Conservation (phyloP, 192 early-diverging fungal species). For the Linnemannia schmuckeri region DNA sequence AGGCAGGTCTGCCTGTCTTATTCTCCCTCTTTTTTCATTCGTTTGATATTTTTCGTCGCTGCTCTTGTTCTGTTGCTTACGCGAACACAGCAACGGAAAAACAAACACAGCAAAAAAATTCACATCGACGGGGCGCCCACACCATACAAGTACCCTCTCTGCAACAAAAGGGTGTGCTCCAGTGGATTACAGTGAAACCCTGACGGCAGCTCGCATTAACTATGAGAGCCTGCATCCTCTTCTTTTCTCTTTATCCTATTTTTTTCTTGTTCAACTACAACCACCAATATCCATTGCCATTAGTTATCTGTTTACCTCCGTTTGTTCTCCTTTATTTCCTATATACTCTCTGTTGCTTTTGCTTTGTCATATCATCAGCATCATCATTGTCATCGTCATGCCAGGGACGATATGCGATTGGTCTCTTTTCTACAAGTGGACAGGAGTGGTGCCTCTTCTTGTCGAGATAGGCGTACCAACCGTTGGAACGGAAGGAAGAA, state of each 20-base stretch:
- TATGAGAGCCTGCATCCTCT: slow-evolving; percentile 8
- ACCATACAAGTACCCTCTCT: not conserved
- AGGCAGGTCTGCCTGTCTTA: not conserved
- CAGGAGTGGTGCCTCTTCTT: not conserved
- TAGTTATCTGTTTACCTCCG: not conserved
- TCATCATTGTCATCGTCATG: not conserved
- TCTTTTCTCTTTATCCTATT: not conserved
- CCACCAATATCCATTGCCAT: not conserved
- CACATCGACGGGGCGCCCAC: not conserved
- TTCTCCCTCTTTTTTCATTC: not conserved
- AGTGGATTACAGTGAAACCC: not conserved
- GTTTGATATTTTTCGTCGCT: not conserved
- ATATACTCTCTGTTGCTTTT: not conserved
- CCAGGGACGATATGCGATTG: not conserved
- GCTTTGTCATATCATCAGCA: not conserved
- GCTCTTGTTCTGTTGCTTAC: not conserved
- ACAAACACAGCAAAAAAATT: not conserved
- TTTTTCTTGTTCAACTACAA: not conserved
- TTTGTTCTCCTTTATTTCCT: not conserved
- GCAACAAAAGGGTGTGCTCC: not conserved
- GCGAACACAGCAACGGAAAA: not conserved
- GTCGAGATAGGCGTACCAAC: not conserved
- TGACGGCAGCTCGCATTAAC: not conserved
- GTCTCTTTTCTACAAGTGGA: not conserved
- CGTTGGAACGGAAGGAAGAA: not conserved